Base-by-base conservation (phyloP, 257 asterid genomes). In the Nicotiana attenuata region DNA sequence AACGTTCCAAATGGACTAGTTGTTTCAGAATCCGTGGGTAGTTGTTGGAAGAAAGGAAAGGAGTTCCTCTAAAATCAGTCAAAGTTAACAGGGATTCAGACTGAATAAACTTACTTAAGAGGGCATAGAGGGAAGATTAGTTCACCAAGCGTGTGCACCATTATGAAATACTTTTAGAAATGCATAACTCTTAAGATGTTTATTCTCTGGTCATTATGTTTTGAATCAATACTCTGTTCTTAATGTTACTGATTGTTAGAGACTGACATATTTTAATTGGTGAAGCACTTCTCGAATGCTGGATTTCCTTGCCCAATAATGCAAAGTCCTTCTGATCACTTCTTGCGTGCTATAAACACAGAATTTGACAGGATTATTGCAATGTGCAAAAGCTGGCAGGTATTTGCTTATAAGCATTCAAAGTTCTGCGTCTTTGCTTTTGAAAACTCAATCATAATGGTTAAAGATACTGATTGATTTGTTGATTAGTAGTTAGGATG, bases 341-440 rank as follows among this genome's bases (percentile, higher is more conserved):
- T 95, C 82, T 93, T 95, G 83, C 97, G 99, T 78, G 99, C 98
- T 55, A 95, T 95, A 88, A 93, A 95, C 83, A 92, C 98, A 3
- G 98, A 95, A 84, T 95, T 95, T 59, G 99, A 95, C 87, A 87
- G 99, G 88, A 95, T 95, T 83, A 95, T 95, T 88, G 97, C 98
- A 28, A 95, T 93, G 97, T 95, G 98, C 96, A 95, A 92, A 91
- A 93, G 94, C 85, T 95, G 99, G 99, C 99, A 93, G 99, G 99
- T 95, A 89, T 52, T 20, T 64, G 78, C 50, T 80, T 64, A 81
- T 53, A 77, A 55, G 64, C 81, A 53, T 77, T 38, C 81, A 31
- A 53, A 56, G 20, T 55, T 0, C 65, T 6, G 6, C 20, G 15
- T 67, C 15, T 19, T n/a, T 41, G 20, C 15, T 14, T 24, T 38